Conservation (phyloP, 345 rosid genomes). For the Raphanus sativus region DNA sequence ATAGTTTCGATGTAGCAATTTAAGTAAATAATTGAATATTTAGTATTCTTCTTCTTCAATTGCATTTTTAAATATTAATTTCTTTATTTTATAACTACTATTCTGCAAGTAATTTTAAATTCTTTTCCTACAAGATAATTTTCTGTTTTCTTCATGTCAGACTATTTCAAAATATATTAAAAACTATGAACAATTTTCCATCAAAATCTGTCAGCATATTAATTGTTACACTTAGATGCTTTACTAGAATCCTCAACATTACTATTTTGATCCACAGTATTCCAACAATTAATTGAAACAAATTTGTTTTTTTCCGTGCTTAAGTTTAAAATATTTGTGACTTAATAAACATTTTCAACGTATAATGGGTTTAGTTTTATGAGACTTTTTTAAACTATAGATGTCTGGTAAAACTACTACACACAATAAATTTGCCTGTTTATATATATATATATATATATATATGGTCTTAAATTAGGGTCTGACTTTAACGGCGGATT, state of each 20-base stretch:
- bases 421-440: conserved; percentile 24
- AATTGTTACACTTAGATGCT: neutral
- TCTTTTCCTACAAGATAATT: neutral
- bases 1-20: too few species aligned
- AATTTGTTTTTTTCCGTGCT: neutral
- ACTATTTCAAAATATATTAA: neutral
- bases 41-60: neutral
- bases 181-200: neutral
- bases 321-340: neutral
- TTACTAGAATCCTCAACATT: neutral
- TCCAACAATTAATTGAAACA: neutral
- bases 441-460: too few species aligned
- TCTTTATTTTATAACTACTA: neutral
- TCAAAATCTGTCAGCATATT: neutral
- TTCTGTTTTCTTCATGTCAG: neutral
- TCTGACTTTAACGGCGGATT: conserved; percentile 36
- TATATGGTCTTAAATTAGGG: conserved; percentile 17
- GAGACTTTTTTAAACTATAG: conserved; percentile 15
- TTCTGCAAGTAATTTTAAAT: neutral
- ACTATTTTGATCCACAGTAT: neutral
- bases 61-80: neutral
- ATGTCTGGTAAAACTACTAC: conserved; percentile 30
- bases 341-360: neutral
- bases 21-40: neutral
- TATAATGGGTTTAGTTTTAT: neutral